These are phyloP conservation scores for Perkinsus olseni DNA, from an alignment of 169 alveolate species.

Conservation along the genomic window DNA sequence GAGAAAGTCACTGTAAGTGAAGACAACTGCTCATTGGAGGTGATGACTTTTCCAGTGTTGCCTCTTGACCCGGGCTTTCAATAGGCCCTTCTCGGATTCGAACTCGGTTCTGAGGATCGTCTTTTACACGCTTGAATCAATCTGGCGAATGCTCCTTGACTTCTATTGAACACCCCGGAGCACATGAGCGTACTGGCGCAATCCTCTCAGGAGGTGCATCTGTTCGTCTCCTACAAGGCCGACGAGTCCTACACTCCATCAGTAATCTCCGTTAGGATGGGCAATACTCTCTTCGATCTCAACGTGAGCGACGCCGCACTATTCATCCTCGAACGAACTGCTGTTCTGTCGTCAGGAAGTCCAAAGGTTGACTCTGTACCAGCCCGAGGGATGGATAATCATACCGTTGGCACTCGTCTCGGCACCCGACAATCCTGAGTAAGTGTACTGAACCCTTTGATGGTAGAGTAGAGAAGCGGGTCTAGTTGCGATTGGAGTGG, in stretches of 20 bases:
- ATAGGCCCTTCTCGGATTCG: no score
- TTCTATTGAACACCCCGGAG: no score
- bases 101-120: no score
- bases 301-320: neutral
- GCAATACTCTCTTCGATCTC: constrained; percentile 17
- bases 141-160: no score
- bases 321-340: neutral
- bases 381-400: constrained; percentile 31
- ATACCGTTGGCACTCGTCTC: neutral
- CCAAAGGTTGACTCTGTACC: constrained; percentile 18
- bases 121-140: no score
- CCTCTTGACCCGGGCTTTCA: no score
- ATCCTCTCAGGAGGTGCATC: constrained; percentile 41
- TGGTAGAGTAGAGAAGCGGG: no score
- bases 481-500: no score
- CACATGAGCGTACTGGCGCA: neutral
- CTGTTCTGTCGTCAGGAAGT: neutral
- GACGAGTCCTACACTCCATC: constrained; percentile 78
- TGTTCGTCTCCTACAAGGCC: constrained; percentile 69
- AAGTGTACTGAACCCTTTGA: neutral
- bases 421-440: neutral
- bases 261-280: constrained; percentile 13
- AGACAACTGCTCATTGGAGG: constrained; percentile 53
- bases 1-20: neutral
- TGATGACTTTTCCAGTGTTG: constrained; percentile 39